phyloP scores from a whole-genome alignment of 768 basidiomycete genomes.

The Suillus subaureus region DNA sequence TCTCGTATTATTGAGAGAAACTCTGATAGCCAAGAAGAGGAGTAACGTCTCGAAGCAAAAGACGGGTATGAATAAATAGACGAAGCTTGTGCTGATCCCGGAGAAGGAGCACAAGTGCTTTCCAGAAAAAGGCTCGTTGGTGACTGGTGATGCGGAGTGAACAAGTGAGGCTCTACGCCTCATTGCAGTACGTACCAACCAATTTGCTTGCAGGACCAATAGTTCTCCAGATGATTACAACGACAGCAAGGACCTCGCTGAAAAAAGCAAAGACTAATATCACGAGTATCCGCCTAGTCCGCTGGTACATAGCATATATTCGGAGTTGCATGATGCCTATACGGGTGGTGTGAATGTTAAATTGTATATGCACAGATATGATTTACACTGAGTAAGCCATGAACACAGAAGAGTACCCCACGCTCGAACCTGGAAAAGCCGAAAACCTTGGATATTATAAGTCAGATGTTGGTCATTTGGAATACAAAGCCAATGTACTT shows the following conservation, averaged over 20 bases:
- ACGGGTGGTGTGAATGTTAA: not conserved
- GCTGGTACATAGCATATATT: slow-evolving; percentile 35
- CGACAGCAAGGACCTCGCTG: slow-evolving; percentile 27
- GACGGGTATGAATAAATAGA: slow-evolving; percentile 33
- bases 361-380: slow-evolving; percentile 9
- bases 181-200: not conserved
- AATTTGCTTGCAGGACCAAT: slow-evolving; percentile 26
- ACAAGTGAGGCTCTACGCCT: not conserved
- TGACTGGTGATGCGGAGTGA: slow-evolving; percentile 15
- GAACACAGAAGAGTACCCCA: slow-evolving; percentile 34
- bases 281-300: slow-evolving; percentile 21
- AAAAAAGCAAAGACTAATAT: slow-evolving; percentile 22
- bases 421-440: slow-evolving; percentile 32
- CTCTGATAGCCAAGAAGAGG: slow-evolving; percentile 22
- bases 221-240: slow-evolving; percentile 26
- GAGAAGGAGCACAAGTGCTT: slow-evolving; percentile 24
- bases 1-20: slow-evolving; percentile 18
- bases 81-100: slow-evolving; percentile 23
- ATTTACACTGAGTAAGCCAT: slow-evolving; percentile 34
- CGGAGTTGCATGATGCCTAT: slow-evolving; percentile 35
- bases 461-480: not conserved
- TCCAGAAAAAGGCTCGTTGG: slow-evolving; percentile 4
- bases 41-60: slow-evolving; percentile 32
- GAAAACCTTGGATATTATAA: slow-evolving; percentile 19
- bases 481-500: not conserved